Percentiles rank a stretch among this genome's conserved stretches.
Conservation (phyloP, 2,329 filamentous ascomycete genomes). For the Westerdykella aurantiaca region DNA sequence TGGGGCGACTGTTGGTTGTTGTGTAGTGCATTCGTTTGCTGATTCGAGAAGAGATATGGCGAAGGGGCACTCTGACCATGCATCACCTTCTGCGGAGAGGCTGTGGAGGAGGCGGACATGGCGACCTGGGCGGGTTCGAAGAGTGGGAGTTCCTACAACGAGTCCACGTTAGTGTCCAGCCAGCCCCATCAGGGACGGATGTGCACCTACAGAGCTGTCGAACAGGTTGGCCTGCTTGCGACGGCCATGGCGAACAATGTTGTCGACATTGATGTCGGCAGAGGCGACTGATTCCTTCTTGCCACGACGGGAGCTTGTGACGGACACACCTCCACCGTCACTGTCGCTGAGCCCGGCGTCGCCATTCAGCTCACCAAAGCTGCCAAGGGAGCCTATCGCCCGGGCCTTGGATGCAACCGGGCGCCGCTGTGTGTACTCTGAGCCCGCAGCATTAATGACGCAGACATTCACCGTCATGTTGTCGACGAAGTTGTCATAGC, state of each 20-base stretch:
- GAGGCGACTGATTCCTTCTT: slow-evolving; percentile 83
- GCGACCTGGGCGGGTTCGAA: slow-evolving; percentile 77
- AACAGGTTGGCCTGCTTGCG: slow-evolving; percentile 82
- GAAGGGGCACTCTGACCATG: slow-evolving; percentile 65
- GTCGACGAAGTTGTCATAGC: slow-evolving; percentile 91
- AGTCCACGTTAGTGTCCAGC: slow-evolving; percentile 18
- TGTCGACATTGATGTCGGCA: slow-evolving; percentile 95
- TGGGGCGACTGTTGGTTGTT: slow-evolving; percentile 79
- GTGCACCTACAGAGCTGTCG: slow-evolving; percentile 84
- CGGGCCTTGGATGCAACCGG: slow-evolving; percentile 57
- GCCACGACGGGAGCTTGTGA: slow-evolving; percentile 63
- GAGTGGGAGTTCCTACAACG: slow-evolving; percentile 76
- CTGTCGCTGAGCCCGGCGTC: slow-evolving; percentile 77
- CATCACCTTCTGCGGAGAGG: slow-evolving; percentile 81
- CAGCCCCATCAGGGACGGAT: not conserved
- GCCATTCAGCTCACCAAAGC: slow-evolving; percentile 65
- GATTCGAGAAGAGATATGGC: slow-evolving; percentile 68
- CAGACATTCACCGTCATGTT: slow-evolving; percentile 92
- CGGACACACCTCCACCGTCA: slow-evolving; percentile 71
- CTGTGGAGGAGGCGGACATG: slow-evolving; percentile 84
- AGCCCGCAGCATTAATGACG: slow-evolving; percentile 58
- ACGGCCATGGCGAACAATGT: slow-evolving; percentile 94
- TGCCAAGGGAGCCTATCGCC: slow-evolving; percentile 59
- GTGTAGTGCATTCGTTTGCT: slow-evolving; percentile 73
- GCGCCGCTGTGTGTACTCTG: slow-evolving; percentile 53